Conservation (phyloP, 106 monocot species). For the Cymbidium sinense region DNA sequence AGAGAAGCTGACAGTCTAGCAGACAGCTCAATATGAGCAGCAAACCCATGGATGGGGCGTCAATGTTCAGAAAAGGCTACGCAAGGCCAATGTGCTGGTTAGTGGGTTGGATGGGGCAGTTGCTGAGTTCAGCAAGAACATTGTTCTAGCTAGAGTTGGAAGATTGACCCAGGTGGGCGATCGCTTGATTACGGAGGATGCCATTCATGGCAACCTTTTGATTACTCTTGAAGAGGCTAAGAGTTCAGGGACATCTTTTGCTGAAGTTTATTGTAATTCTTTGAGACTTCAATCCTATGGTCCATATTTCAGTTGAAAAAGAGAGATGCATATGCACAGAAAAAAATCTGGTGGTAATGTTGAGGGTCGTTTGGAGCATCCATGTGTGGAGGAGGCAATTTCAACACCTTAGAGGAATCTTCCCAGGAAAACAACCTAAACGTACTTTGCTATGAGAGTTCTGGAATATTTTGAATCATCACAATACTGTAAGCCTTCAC, state of each 20-base stretch:
- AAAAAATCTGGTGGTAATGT: no score
- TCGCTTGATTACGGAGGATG: slow-evolving; percentile 50
- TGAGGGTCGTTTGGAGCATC: no score
- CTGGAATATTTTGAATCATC: slow-evolving; percentile 64
- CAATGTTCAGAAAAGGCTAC: no score
- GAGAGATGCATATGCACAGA: no score
- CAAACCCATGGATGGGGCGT: no score
- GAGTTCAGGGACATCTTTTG: slow-evolving; percentile 29
- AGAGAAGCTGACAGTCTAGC: no score
- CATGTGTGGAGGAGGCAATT: slow-evolving; percentile 70
- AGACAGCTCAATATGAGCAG: no score
- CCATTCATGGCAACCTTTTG: slow-evolving; percentile 56
- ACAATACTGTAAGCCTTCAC: slow-evolving; percentile 44
- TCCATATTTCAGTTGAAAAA: slow-evolving; percentile 63
- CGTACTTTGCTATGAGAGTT: slow-evolving; percentile 70
- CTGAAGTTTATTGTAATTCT: slow-evolving; percentile 73
- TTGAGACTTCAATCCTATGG: slow-evolving; percentile 90
- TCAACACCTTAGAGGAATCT: slow-evolving; percentile 56
- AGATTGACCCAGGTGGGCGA: slow-evolving; percentile 76
- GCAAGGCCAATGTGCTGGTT: no score
- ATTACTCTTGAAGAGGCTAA: slow-evolving; percentile 40
- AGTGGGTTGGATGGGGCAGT: no score
- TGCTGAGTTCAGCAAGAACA: slow-evolving; percentile 97
- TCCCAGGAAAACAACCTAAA: slow-evolving; percentile 48
- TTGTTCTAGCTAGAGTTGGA: slow-evolving; percentile 77